Evolutionary conservation across 345 rosid genomes (phyloP).

Genomic region (Raphanus sativus): DNA sequence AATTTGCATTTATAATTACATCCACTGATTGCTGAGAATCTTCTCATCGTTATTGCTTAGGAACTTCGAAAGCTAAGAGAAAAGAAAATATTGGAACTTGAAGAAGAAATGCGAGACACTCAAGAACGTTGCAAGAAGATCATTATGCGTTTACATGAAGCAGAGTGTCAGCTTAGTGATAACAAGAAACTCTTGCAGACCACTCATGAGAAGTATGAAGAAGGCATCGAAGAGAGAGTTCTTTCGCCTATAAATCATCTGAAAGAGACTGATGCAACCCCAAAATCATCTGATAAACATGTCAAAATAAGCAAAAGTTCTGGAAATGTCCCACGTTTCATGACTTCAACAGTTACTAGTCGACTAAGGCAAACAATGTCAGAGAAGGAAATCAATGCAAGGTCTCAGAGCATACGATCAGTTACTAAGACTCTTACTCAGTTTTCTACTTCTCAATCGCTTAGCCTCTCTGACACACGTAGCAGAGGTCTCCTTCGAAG

Average conservation of each 20-base stretch:
- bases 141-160: slow-evolving; percentile 47
- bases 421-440: slow-evolving; percentile 50
- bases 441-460: slow-evolving; percentile 57
- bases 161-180: slow-evolving; percentile 51
- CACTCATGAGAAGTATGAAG: slow-evolving; percentile 39
- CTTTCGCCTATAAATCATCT: slow-evolving; percentile 32
- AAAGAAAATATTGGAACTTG: slow-evolving; percentile 57
- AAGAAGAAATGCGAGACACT: slow-evolving; percentile 59
- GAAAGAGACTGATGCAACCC: slow-evolving; percentile 39
- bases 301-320: slow-evolving; percentile 31
- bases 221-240: slow-evolving; percentile 31
- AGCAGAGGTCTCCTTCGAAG: slow-evolving; percentile 46
- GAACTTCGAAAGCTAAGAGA: slow-evolving; percentile 57
- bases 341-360: slow-evolving; percentile 87
- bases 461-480: slow-evolving; percentile 60
- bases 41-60: slow-evolving; percentile 38
- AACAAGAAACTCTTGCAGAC: slow-evolving; percentile 54
- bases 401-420: slow-evolving; percentile 45
- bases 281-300: slow-evolving; percentile 38
- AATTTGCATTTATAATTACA: background rate
- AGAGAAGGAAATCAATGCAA: slow-evolving; percentile 52
- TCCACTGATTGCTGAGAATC: slow-evolving; percentile 7
- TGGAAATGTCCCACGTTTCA: slow-evolving; percentile 63
- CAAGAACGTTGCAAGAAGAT: slow-evolving; percentile 54
- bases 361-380: slow-evolving; percentile 65